These are phyloP conservation scores for Candida boidinii DNA, from an alignment of 805 yeast genomes.

Conservation along the genomic window DNA sequence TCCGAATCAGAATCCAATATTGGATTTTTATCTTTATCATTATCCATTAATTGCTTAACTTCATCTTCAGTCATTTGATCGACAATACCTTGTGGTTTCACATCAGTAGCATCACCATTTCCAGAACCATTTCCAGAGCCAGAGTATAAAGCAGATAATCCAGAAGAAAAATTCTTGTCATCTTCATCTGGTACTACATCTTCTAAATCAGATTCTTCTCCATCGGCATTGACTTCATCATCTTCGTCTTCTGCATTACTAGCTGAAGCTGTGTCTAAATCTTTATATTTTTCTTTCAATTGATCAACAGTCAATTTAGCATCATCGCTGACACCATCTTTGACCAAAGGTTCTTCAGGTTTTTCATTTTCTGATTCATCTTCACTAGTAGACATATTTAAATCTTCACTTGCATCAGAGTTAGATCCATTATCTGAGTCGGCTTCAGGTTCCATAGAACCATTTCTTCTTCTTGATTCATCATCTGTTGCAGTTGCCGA, in stretches of 20 bases:
- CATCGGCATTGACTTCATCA: constrained; percentile 9
- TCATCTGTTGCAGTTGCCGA: constrained; percentile 4
- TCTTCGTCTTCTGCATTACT: constrained; percentile 1
- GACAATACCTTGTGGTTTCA: constrained; percentile 10
- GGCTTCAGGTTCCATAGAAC: constrained; percentile 13
- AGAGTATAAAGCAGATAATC: constrained; percentile 29
- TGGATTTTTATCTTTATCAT: constrained; percentile 11
- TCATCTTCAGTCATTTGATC: constrained; percentile 21
- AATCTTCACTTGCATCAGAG: constrained; percentile 20
- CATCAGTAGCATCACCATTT: constrained; percentile 4
- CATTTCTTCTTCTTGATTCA: constrained; percentile 4
- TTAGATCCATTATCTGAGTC: constrained; percentile 16
- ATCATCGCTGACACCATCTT: constrained; percentile 28
- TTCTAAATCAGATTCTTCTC: constrained; percentile 11
- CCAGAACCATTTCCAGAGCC: no score
- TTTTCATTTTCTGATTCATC: constrained; percentile 6
- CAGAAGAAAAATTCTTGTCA: neutral
- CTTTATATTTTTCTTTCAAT: constrained; percentile 46
- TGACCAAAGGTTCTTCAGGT: constrained; percentile 3
- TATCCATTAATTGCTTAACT: constrained; percentile 9
- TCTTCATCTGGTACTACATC: constrained; percentile 3
- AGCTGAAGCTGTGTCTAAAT: constrained; percentile 20
- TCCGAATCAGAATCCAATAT: constrained; percentile 14
- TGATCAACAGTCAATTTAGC: constrained; percentile 46
- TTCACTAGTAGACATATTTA: constrained; percentile 5